These are phyloP conservation scores for Monosporascus sp. DNA, from an alignment of 2,329 filamentous ascomycete genomes.

Conservation along the genomic window DNA sequence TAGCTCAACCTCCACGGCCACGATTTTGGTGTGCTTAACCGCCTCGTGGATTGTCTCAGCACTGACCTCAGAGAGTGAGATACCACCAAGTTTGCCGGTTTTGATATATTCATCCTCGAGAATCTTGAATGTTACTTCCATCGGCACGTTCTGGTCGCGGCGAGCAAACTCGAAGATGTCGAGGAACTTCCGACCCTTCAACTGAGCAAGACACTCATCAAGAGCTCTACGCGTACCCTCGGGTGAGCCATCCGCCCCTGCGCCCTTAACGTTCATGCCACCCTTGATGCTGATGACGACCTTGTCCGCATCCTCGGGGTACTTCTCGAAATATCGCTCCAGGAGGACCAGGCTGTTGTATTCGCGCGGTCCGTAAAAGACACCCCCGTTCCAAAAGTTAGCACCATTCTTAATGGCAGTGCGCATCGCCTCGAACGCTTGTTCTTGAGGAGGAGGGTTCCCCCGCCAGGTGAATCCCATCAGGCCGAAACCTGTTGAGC, in stretches of 20 bases:
- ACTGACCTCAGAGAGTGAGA: constrained; percentile 35
- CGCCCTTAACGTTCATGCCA: constrained; percentile 29
- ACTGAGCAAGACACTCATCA: constrained; percentile 39
- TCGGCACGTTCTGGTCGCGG: constrained; percentile 37
- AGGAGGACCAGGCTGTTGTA: constrained; percentile 50
- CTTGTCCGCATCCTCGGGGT: constrained; percentile 51
- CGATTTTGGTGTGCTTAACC: constrained; percentile 38
- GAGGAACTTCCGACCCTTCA: constrained; percentile 43
- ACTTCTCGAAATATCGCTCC: constrained; percentile 48
- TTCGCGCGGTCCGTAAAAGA: constrained; percentile 49
- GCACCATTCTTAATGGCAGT: constrained; percentile 31
- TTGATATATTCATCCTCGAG: constrained; percentile 33
- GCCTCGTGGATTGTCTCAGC: constrained; percentile 43
- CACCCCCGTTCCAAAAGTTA: constrained; percentile 48
- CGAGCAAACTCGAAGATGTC: constrained; percentile 52
- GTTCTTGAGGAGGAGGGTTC: constrained; percentile 27
- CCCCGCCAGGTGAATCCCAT: constrained; percentile 29
- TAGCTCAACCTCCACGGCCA: constrained; percentile 50
- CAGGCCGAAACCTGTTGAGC: constrained; percentile 20
- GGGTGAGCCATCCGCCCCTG: constrained; percentile 39
- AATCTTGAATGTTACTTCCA: constrained; percentile 29
- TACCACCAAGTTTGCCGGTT: constrained; percentile 35
- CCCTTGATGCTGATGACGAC: constrained; percentile 55
- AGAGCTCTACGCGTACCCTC: constrained; percentile 44
- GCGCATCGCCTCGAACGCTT: constrained; percentile 43